phyloP scores from a whole-genome alignment of 139 green algal genomes.

The Chlamydomonas sphaeroides region DNA sequence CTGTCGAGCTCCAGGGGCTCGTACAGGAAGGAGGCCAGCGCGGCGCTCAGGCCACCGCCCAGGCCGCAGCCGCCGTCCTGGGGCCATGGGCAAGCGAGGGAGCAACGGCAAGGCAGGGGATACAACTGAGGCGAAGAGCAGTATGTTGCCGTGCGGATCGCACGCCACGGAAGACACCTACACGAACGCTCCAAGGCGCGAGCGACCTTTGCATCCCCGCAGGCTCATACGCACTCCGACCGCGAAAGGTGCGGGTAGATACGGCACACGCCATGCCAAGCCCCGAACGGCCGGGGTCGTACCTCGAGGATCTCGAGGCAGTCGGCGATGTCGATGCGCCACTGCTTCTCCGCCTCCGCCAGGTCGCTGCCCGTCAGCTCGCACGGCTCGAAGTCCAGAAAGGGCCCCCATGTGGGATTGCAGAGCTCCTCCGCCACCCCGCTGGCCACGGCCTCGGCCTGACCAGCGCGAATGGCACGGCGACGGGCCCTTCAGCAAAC shows the following conservation, averaged over 20 bases:
- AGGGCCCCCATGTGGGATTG: background rate
- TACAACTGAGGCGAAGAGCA: background rate
- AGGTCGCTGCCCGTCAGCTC: background rate
- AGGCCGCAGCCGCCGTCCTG: constrained; percentile 10
- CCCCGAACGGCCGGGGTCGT: background rate
- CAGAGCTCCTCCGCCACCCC: background rate
- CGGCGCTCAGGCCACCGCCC: background rate
- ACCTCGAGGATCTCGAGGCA: constrained; percentile 2
- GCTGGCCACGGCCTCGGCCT: background rate
- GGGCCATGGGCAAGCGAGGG: too few species aligned
- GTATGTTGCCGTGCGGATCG: too few species aligned
- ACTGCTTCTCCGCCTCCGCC: background rate
- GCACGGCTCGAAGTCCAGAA: constrained; percentile 10
- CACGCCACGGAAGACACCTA: too few species aligned
- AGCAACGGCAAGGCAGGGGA: too few species aligned
- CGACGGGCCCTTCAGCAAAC: too few species aligned
- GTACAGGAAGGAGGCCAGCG: background rate
- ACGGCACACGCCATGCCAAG: background rate
- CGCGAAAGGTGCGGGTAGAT: too few species aligned
- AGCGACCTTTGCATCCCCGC: too few species aligned
- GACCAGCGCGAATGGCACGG: too few species aligned
- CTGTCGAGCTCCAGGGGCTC: background rate
- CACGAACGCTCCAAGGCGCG: too few species aligned
- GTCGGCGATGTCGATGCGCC: constrained; percentile 7
- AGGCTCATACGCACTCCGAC: too few species aligned